These are phyloP conservation scores for Tolypocladium pustulatum DNA, from an alignment of 2,329 filamentous ascomycete genomes.

Conservation along the genomic window DNA sequence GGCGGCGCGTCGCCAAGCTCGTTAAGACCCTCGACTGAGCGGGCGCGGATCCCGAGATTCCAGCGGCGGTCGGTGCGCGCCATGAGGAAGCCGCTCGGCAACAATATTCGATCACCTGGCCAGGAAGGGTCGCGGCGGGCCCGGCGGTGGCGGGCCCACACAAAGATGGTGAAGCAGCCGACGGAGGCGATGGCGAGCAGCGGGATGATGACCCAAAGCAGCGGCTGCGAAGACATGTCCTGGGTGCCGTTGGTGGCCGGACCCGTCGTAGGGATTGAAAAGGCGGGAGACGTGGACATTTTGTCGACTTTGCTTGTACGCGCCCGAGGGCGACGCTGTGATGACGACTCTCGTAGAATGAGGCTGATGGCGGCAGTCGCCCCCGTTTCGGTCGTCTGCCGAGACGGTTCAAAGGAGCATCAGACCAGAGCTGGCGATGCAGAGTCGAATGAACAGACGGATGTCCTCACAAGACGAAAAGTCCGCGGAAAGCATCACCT, in stretches of 20 bases:
- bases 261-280: not conserved
- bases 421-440: not conserved
- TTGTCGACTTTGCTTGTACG: not conserved
- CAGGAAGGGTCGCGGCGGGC: not conserved
- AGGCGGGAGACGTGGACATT: not conserved
- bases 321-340: not conserved
- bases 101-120: constrained; percentile 1
- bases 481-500: not conserved
- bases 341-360: not conserved
- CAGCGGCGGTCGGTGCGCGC: constrained; percentile 7
- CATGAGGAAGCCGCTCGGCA: not conserved
- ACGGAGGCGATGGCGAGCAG: constrained; percentile 33
- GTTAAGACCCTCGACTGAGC: constrained; percentile 45
- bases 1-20: constrained; percentile 56
- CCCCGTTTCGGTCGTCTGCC: not conserved
- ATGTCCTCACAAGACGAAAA: not conserved
- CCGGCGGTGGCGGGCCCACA: constrained; percentile 5
- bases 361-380: not conserved
- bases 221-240: constrained; percentile 35
- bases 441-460: not conserved
- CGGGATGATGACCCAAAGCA: constrained; percentile 45
- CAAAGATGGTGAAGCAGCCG: constrained; percentile 7
- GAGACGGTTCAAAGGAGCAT: not conserved
- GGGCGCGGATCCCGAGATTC: constrained; percentile 13
- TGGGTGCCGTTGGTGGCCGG: constrained; percentile 5